Evolutionary conservation across 495 filamentous ascomycete species (phyloP), one percentile per base, ranked within the genome.

Genomic region (Neurospora sublineolata): DNA sequence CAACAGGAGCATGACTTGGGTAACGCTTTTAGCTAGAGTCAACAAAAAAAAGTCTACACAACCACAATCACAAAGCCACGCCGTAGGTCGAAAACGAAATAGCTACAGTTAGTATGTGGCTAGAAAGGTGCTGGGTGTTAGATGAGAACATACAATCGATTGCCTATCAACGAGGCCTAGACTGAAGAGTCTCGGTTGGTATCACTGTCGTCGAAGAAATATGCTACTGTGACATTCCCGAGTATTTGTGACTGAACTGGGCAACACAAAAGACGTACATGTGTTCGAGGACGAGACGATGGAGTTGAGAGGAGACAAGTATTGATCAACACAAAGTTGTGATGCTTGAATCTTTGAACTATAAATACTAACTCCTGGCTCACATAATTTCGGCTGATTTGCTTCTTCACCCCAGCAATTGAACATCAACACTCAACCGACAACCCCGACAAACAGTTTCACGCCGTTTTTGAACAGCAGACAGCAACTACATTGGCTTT

Each of bases 1-100:
- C 23, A 14, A 67, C 73, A 94, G 91, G 92, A 94, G 79, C 92
- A 94, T 78, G 90, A 93, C 73, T 83, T 94, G 79, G 92, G 92
- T 64, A 94, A 94, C 78, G 88, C 87, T 2, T 88, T 80, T 72
- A 74, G 73, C 52, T 80, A 69, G 37, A 16, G 37, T 33, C n/a
- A 27, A 64, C 12, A n/a, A 20, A 18, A 60, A n/a, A 20, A 18
- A 60, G 37, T 14, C 41, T 36, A 36, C 3, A n/a, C 30, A 30
- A 52, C 37, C 10, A 23, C 64, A 46, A n/a, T 23, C 46, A 30
- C 6, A 60, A 60, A 33, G 14, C 27, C 5, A 60, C 52, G 0
- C 16, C 5, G 5, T 18, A 33, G 10, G 5, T 16, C 14, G 1
- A 30, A 16, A 30, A 33, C 33, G 6, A 60, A 27, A 33, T 18